phyloP scores from a whole-genome alignment of 1,284 basidiomycete species.

The Coniophora puteana region DNA sequence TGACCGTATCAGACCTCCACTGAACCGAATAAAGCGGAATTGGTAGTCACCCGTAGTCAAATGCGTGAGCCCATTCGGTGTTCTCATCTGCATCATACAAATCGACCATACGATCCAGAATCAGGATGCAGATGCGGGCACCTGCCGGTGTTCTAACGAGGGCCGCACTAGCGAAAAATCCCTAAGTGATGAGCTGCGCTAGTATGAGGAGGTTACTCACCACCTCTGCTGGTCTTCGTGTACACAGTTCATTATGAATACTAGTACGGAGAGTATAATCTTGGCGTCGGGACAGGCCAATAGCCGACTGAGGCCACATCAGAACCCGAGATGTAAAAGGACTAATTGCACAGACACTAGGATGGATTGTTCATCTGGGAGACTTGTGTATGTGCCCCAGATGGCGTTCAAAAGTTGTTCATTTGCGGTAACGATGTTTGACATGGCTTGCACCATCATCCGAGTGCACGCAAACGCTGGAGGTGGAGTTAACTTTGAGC shows the following conservation, averaged over 20 bases:
- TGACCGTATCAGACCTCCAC: constrained; percentile 6
- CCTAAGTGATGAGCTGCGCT: not conserved
- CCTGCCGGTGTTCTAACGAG: constrained; percentile 52
- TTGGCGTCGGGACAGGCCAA: constrained; percentile 64
- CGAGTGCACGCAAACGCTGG: constrained; percentile 55
- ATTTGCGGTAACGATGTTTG: constrained; percentile 73
- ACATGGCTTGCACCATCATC: constrained; percentile 64
- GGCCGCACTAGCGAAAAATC: constrained; percentile 28
- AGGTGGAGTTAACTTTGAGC: constrained; percentile 3
- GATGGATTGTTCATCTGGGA: constrained; percentile 72
- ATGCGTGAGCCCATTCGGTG: constrained; percentile 58
- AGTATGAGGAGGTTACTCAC: constrained; percentile 40
- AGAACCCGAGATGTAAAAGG: not conserved
- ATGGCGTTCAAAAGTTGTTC: constrained; percentile 49
- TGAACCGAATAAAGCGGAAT: not conserved
- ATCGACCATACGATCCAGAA: constrained; percentile 65
- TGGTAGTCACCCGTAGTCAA: constrained; percentile 63
- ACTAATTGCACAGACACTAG: constrained; percentile 50
- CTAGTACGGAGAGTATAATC: constrained; percentile 59
- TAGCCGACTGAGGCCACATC: constrained; percentile 54
- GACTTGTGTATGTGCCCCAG: constrained; percentile 60
- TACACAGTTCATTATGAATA: constrained; percentile 73
- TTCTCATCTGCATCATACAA: constrained; percentile 64
- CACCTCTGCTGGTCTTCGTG: constrained; percentile 48
- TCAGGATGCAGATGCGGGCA: constrained; percentile 52